phyloP scores from a whole-genome alignment of 2,329 filamentous ascomycete genomes.

The Fusarium drepaniforme region DNA sequence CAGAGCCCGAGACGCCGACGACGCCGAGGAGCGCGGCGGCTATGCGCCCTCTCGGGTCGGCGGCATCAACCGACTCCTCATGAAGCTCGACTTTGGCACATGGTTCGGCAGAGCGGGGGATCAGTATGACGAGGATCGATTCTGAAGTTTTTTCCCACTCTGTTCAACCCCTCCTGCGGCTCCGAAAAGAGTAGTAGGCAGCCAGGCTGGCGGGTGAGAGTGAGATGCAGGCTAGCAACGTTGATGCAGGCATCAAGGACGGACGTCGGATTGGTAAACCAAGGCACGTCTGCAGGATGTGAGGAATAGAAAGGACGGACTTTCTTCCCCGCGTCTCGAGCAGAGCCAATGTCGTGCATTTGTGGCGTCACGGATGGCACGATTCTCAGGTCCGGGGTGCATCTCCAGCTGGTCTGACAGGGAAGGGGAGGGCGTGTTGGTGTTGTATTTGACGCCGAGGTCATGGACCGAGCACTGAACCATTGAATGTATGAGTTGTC shows the following conservation, averaged over 20 bases:
- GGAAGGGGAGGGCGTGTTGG: conserved; percentile 12
- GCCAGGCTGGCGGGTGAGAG: not conserved
- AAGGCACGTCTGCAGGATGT: conserved; percentile 28
- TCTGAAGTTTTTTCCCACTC: conserved; percentile 14
- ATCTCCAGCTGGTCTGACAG: conserved; percentile 32
- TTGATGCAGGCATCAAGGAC: conserved; percentile 3
- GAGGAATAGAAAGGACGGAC: conserved; percentile 8
- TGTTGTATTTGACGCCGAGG: conserved; percentile 15
- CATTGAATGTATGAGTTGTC: conserved; percentile 27
- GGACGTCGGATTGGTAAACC: conserved; percentile 22
- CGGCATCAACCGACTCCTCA: conserved; percentile 85
- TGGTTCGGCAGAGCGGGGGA: conserved; percentile 60
- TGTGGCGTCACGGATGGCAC: conserved; percentile 45
- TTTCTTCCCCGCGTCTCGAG: conserved; percentile 12
- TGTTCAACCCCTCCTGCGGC: not conserved
- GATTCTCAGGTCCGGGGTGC: conserved; percentile 41
- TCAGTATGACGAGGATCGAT: conserved; percentile 26
- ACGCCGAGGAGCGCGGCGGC: conserved; percentile 45
- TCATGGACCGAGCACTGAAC: conserved; percentile 13
- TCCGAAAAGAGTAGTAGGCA: not conserved
- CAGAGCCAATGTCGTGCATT: conserved; percentile 11
- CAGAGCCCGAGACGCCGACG: conserved; percentile 55
- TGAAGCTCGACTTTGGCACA: conserved; percentile 85
- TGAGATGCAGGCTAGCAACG: not conserved
- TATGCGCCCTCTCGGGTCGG: conserved; percentile 81